These are phyloP conservation scores for Rubus parviflorus DNA, from an alignment of 306 rosid genomes.

Conservation along the genomic window DNA sequence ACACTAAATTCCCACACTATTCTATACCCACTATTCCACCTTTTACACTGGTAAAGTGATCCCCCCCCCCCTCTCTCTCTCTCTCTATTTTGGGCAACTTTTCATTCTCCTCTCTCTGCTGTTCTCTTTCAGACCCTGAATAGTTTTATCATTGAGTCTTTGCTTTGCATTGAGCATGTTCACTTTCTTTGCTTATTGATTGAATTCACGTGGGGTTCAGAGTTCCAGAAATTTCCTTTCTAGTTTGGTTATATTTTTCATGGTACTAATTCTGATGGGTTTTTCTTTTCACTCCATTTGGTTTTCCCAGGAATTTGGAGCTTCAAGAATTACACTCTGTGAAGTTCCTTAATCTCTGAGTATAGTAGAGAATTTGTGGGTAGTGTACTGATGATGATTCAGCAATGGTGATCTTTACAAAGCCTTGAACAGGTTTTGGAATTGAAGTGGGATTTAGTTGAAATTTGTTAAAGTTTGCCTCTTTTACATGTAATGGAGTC, in stretches of 20 bases:
- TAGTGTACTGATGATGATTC: conserved; percentile 9
- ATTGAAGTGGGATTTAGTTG: conserved; percentile 40
- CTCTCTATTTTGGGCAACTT: conserved; percentile 35
- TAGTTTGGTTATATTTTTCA: conserved; percentile 27
- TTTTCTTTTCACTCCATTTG: background rate
- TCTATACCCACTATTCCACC: conserved; percentile 36
- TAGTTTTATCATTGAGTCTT: conserved; percentile 35
- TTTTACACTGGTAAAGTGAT: conserved; percentile 35
- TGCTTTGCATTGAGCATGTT: conserved; percentile 32
- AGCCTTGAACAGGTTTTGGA: background rate
- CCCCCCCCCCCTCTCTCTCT: conserved; percentile 17
- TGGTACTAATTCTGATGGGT: background rate
- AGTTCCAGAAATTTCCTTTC: conserved; percentile 20
- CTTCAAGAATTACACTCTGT: conserved; percentile 15
- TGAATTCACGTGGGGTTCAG: conserved; percentile 41
- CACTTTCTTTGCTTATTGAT: conserved; percentile 23
- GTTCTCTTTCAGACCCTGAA: conserved; percentile 22
- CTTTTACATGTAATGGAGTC: conserved; percentile 63
- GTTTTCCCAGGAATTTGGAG: conserved; percentile 22
- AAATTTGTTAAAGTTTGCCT: conserved; percentile 17
- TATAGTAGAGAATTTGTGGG: conserved; percentile 12
- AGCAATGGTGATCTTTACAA: background rate
- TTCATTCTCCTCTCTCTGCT: conserved; percentile 25
- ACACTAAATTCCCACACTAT: conserved; percentile 20
- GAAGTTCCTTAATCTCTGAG: conserved; percentile 2